A percentile compares a stretch with the other conserved stretches of the same genome.
Conservation (phyloP, 83 land plant species). For the Diphasiastrum complanatum region DNA sequence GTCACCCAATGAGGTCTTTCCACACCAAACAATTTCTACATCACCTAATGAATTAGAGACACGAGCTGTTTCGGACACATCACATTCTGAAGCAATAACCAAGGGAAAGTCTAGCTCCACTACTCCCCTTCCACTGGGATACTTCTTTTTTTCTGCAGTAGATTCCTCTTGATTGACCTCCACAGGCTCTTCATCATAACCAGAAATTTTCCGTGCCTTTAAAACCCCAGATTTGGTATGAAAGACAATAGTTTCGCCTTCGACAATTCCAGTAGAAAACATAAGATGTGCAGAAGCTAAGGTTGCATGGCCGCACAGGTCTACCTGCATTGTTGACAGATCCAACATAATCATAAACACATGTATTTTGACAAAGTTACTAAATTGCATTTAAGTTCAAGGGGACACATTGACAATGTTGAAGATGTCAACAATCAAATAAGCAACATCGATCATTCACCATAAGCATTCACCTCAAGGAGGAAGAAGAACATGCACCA, state of each 20-base stretch:
- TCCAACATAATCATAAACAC: neutral
- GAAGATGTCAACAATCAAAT: too few relatives aligned
- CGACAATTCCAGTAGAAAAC: slow-evolving; percentile 26
- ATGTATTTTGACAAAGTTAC: neutral
- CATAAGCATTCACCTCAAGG: too few relatives aligned
- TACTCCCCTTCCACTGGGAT: slow-evolving; percentile 18
- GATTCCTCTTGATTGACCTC: slow-evolving; percentile 2
- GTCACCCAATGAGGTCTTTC: slow-evolving; percentile 42
- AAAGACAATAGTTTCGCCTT: slow-evolving; percentile 26
- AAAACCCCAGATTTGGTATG: slow-evolving; percentile 36
- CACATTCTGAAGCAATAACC: slow-evolving; percentile 31
- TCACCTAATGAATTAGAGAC: slow-evolving; percentile 52
- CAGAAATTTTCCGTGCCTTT: slow-evolving; percentile 30
- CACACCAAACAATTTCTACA: slow-evolving; percentile 30
- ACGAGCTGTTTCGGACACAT: slow-evolving; percentile 27
- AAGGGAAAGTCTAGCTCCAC: slow-evolving; percentile 71
- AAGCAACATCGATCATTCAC: too few relatives aligned
- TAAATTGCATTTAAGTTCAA: too few relatives aligned
- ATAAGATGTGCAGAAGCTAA: slow-evolving; percentile 42
- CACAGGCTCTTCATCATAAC: slow-evolving; percentile 17
- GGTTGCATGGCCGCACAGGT: slow-evolving; percentile 44
- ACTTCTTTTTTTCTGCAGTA: slow-evolving; percentile 6
- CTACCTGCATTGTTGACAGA: slow-evolving; percentile 22
- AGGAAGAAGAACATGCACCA: too few relatives aligned
- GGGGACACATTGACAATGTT: too few relatives aligned